Evolutionary conservation across 2,329 filamentous ascomycete genomes (phyloP).

Genomic region (Leptosphaerulina australis): DNA sequence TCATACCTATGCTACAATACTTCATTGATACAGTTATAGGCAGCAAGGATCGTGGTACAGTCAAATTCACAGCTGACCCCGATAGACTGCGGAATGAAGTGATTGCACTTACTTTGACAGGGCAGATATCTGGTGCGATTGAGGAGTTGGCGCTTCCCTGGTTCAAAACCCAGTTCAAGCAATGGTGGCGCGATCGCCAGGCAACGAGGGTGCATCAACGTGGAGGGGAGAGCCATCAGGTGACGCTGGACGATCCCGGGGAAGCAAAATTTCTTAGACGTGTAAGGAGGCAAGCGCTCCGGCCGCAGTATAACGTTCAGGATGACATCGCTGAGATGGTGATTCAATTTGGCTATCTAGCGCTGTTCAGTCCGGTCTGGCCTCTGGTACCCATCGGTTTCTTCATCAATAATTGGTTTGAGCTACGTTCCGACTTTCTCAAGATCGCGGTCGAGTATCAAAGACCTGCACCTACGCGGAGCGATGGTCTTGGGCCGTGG

Average conservation of each 20-base stretch:
- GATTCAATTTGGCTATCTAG: slow-evolving; percentile 45
- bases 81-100: slow-evolving; percentile 43
- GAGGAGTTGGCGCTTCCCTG: slow-evolving; percentile 42
- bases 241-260: slow-evolving; percentile 31
- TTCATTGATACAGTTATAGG: slow-evolving; percentile 27
- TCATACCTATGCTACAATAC: slow-evolving; percentile 34
- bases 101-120: slow-evolving; percentile 43
- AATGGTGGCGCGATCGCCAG: slow-evolving; percentile 42
- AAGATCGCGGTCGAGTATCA: slow-evolving; percentile 45
- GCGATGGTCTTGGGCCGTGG: slow-evolving; percentile 45
- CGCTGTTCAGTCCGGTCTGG: slow-evolving; percentile 45
- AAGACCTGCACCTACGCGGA: slow-evolving; percentile 35
- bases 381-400: slow-evolving; percentile 45
- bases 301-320: slow-evolving; percentile 43
- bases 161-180: slow-evolving; percentile 34
- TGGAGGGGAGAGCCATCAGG: not conserved
- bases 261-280: slow-evolving; percentile 40
- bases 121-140: slow-evolving; percentile 37
- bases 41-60: slow-evolving; percentile 13
- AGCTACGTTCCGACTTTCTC: slow-evolving; percentile 43
- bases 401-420: slow-evolving; percentile 47
- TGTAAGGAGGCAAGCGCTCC: slow-evolving; percentile 37
- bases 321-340: slow-evolving; percentile 47
- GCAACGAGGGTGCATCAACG: slow-evolving; percentile 9
- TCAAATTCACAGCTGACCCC: slow-evolving; percentile 35